phyloP scores from a whole-genome alignment of 2,329 filamentous ascomycete genomes.

The Colletotrichum paranaense region DNA sequence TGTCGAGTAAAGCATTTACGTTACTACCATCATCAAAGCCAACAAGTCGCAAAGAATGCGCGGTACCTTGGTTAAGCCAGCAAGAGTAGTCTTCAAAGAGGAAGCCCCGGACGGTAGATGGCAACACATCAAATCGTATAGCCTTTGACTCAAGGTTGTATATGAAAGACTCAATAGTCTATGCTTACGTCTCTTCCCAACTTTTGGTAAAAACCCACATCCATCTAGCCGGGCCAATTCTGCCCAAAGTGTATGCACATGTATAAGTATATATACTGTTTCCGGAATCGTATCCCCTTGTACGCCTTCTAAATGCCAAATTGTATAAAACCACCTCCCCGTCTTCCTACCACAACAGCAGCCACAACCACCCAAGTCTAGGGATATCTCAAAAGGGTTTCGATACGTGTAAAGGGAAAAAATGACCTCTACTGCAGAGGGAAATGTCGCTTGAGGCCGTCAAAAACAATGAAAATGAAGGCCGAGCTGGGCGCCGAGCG shows the following conservation, averaged over 20 bases:
- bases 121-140: background rate
- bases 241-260: background rate
- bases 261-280: background rate
- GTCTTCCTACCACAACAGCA: background rate
- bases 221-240: background rate
- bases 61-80: background rate
- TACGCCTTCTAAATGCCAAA: conserved; percentile 29
- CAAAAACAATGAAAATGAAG: conserved; percentile 96
- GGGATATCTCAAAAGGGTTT: conserved; percentile 23
- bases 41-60: background rate
- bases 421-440: conserved; percentile 52
- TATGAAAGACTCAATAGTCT: background rate
- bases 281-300: conserved; percentile 9
- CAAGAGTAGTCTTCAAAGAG: background rate
- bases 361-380: conserved; percentile 27
- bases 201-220: background rate
- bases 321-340: conserved; percentile 3
- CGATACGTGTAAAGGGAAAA: conserved; percentile 13
- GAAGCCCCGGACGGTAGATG: no score
- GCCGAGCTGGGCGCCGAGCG: conserved; percentile 95
- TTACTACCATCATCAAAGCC: background rate
- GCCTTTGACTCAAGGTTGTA: background rate
- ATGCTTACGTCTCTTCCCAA: background rate
- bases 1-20: background rate
- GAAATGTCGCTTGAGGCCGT: conserved; percentile 81